Conservation (phyloP, 108 stramenopile species). For the Cyclotella distinguenda region DNA sequence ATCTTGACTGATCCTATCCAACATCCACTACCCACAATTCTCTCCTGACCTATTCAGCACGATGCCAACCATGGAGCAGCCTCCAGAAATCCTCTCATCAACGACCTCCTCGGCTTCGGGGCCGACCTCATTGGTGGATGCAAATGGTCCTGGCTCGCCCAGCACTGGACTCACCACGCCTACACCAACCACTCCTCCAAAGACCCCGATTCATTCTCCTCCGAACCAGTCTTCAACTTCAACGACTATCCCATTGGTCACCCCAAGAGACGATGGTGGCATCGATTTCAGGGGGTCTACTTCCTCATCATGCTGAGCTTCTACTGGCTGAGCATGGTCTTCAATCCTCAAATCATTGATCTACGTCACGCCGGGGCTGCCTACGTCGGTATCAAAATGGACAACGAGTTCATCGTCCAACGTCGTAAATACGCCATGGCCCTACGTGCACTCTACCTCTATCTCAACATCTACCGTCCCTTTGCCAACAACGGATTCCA, state of each 20-base stretch:
- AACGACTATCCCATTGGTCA: slow-evolving; percentile 78
- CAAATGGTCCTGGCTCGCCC: slow-evolving; percentile 90
- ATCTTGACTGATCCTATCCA: no score
- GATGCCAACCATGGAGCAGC: slow-evolving; percentile 96
- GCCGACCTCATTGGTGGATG: slow-evolving; percentile 87
- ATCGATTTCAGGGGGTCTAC: slow-evolving; percentile 81
- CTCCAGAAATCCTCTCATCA: slow-evolving; percentile 75
- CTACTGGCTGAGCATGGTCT: slow-evolving; percentile 81
- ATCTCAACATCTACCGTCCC: slow-evolving; percentile 69
- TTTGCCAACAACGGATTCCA: slow-evolving; percentile 51
- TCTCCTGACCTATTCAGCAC: slow-evolving; percentile 46
- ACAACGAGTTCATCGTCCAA: slow-evolving; percentile 69
- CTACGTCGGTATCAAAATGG: slow-evolving; percentile 66
- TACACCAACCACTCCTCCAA: slow-evolving; percentile 83
- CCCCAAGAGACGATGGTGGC: slow-evolving; percentile 62
- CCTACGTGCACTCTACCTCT: slow-evolving; percentile 64
- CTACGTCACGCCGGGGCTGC: slow-evolving; percentile 68
- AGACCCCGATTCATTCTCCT: slow-evolving; percentile 82
- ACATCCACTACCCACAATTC: no score
- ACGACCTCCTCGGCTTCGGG: slow-evolving; percentile 83
- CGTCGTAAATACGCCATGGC: slow-evolving; percentile 67
- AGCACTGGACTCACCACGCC: slow-evolving; percentile 88
- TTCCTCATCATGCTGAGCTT: slow-evolving; percentile 64
- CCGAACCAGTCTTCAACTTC: slow-evolving; percentile 85
- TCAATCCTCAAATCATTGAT: slow-evolving; percentile 81